Base-by-base conservation (phyloP, 2,329 filamentous ascomycete species). In the Fusarium aywerte region DNA sequence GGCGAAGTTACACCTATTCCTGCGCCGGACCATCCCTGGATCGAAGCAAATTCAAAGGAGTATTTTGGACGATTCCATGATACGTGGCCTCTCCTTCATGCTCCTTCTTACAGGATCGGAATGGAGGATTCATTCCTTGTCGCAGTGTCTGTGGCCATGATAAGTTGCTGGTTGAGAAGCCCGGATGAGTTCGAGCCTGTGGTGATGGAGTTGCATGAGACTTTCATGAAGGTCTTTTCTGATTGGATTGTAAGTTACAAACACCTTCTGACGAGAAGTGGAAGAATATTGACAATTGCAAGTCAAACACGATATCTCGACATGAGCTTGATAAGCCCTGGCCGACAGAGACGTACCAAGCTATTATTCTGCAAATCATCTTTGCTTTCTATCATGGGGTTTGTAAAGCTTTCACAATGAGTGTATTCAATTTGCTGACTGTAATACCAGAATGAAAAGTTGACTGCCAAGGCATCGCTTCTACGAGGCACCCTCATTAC, bases 31-130 rank as follows among this genome's bases (percentile, higher is more conserved):
- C 52, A 62, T 33, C 42, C 25, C 0, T 74, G 72, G 72, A 59
- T 73, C 5, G 47, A 64, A 2, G 44, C 51, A 1, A 60, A 58
- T 15, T 60, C 71, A 1, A 70, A 74, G 1, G 69, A 75, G 0
- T 85, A 81, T 33, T 75, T 83, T n/a, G 70, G 70, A 0, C 60
- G 74, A 0, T 80, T 82, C 29, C 81, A 83, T 55, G 73, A 80
- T 27, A 74, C 75, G 1, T 83, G 80, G 74, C 78, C 81, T 7
- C 68, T 81, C 3, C 65, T 83, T 5, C 80, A 81, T 60, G 73
- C 71, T 0, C 79, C 80, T 1, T 68, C 74, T 1, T 78, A 77
- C 31, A 48, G 12, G 11, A 36, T 75, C 73, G 35, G 73, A 66
- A 23, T 74, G 77, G 31, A 72, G 58, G 15, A 73, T 73, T 70